These are phyloP conservation scores for Selenicereus undatus DNA, from an alignment of 148 eudicot species.

Conservation along the genomic window DNA sequence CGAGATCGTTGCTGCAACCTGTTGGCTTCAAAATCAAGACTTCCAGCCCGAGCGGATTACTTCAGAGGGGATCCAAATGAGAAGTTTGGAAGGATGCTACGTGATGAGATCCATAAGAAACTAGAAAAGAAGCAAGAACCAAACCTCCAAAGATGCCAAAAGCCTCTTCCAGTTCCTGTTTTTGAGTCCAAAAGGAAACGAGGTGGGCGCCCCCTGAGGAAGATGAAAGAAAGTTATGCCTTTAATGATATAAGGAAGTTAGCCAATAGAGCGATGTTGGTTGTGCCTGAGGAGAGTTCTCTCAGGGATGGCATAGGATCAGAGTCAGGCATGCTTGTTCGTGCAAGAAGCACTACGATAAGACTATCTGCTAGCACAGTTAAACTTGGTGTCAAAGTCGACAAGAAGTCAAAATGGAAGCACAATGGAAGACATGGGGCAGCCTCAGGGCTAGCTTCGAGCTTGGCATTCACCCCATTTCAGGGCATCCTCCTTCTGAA, in stretches of 20 bases:
- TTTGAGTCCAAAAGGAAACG: conserved; percentile 74
- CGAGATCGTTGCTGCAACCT: conserved; percentile 58
- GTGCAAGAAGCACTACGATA: neutral
- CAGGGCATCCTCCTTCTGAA: neutral
- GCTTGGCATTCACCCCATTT: neutral
- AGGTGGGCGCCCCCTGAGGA: conserved; percentile 24
- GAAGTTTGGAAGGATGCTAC: conserved; percentile 46
- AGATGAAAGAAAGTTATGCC: neutral
- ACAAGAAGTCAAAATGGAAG: neutral
- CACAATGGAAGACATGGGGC: neutral
- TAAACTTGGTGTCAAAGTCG: neutral
- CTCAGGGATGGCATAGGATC: neutral
- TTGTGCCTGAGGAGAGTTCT: neutral
- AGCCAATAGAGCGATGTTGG: neutral
- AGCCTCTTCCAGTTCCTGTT: conserved; percentile 84
- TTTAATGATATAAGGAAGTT: neutral
- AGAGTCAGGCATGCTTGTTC: neutral
- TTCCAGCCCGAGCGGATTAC: conserved; percentile 68
- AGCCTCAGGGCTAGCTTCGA: neutral
- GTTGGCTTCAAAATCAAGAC: conserved; percentile 63
- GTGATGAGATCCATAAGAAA: conserved; percentile 62
- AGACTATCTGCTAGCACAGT: neutral
- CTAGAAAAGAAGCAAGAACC: conserved; percentile 84
- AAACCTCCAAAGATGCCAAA: conserved; percentile 67
- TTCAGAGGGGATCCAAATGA: conserved; percentile 63